Percentiles rank a stretch among this genome's conserved stretches.
Conservation (phyloP, 208 protist species). For the Leishmania martiniquensis region DNA sequence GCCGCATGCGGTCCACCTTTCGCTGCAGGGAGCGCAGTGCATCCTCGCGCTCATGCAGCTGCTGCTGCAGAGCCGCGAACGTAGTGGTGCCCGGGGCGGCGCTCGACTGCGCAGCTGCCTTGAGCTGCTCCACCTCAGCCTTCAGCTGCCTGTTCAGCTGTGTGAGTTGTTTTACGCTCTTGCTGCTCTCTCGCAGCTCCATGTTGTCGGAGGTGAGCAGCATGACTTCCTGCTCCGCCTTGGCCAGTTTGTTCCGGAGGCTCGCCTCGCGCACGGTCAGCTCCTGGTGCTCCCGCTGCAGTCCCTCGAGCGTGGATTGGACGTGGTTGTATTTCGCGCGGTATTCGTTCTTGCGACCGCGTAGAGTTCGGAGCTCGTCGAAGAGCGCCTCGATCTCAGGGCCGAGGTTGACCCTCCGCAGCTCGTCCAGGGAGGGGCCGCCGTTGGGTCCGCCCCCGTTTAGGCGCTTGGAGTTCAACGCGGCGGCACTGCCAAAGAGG, state of each 20-base stretch:
- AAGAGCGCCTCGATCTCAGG: slow-evolving; percentile 91
- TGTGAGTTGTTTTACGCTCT: slow-evolving; percentile 52
- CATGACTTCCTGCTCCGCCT: slow-evolving; percentile 82
- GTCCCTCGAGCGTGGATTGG: slow-evolving; percentile 34
- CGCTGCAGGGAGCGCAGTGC: slow-evolving; percentile 77
- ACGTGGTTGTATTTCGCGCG: slow-evolving; percentile 57
- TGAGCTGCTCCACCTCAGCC: slow-evolving; percentile 37
- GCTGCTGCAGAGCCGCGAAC: slow-evolving; percentile 50
- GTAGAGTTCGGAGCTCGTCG: slow-evolving; percentile 71
- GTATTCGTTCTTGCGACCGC: slow-evolving; percentile 83
- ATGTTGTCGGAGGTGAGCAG: slow-evolving; percentile 90
- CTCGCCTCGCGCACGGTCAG: slow-evolving; percentile 44
- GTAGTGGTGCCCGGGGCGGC: slow-evolving; percentile 31
- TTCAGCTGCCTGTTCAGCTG: slow-evolving; percentile 51
- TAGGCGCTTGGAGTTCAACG: not conserved
- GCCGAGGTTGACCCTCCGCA: slow-evolving; percentile 84
- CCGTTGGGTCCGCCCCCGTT: slow-evolving; percentile 5
- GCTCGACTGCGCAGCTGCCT: slow-evolving; percentile 29
- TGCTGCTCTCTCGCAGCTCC: slow-evolving; percentile 68
- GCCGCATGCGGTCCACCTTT: slow-evolving; percentile 79
- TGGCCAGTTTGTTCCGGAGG: slow-evolving; percentile 64
- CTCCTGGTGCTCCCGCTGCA: slow-evolving; percentile 38
- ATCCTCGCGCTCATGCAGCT: slow-evolving; percentile 65
- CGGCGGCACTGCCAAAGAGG: slow-evolving; percentile 3
- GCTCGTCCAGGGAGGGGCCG: slow-evolving; percentile 78